Evolutionary conservation across 805 yeast species (phyloP), one percentile per base, ranked within the genome.

Genomic region (Candida insectorum): DNA sequence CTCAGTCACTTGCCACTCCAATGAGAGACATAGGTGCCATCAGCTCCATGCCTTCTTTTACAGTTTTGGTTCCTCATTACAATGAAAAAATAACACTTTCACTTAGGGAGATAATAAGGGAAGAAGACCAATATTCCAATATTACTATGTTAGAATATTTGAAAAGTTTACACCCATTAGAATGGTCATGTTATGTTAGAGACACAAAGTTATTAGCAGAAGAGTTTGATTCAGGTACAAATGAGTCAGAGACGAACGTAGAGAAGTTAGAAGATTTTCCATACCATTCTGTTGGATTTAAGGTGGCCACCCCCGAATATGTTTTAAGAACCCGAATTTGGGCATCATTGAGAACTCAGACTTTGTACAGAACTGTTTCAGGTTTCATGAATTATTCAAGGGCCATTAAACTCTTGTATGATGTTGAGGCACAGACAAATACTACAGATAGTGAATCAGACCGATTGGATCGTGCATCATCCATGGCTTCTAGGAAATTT

Each of bases 361-460:
- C 98, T 22, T 70, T 91, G 52, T 91, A 91, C 70, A 82, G 98
- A 64, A 93, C 98, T 30, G 91, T 91, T 33, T 85, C 96, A 36
- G 98, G 98, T 54, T 93, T 91, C 71, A 91, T 91, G 98, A 93
- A 91, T 69, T 91, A 91, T 60, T 84, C 96, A 19, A 82, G 96
- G 62, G 97, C 98, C 19, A 87, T 91, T 54, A 93, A 89, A 63
- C 69, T 91, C 52, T 71, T 91, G 40, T 88, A 87, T 49, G 72
- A 71, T 67, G 95, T 93, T 51, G 97, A 93, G 63, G 95, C 95
- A 28, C 95, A 85, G 60, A 80, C 29, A 9, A 44, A 43, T 5
- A 47, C 47, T 1, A 48, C 49, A 22, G 55, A 52, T 3, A 47
- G 46, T 6, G 75, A 69, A 25, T 47, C 47, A 14, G 51, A 46